Base-by-base conservation (phyloP, 2,329 filamentous ascomycete species). In the Aspergillus proliferans region DNA sequence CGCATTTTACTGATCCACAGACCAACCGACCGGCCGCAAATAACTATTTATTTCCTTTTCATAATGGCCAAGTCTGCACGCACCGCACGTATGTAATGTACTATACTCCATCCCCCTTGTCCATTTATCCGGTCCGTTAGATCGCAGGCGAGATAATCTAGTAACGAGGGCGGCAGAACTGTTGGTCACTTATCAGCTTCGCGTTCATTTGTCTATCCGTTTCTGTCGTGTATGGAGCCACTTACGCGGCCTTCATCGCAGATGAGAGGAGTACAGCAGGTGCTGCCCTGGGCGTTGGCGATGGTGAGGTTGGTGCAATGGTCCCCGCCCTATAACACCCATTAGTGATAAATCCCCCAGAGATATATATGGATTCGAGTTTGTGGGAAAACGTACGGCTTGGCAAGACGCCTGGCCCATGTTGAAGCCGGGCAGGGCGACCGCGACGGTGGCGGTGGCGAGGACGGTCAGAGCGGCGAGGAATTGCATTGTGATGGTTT, bases 191-290 rank as follows among this genome's bases (percentile, higher is more conserved):
- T 9, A 30, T 30, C 26, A 30, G 26, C 10, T 30, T 30, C 26
- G 4, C 4, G 26, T 30, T 12, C 26, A 30, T 30, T 30, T 12
- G 12, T 30, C 4, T 30, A 30, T 30, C 26, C 26, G 26, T 30
- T 30, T 30, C 9, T 12, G 26, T 10, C 24, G 8, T 26, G 7
- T 9, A 26, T 10, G 24, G 24, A 26, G 24, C 24, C 24, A 41
- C 47, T 30, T 43, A 46, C 48, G 14, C n/a, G 18, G 21, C 21
- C 34, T 14, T 42, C 19, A 15, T 33, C 50, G 26, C 52, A 54
- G 36, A 43, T 28, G 14, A 54, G 43, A 19, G 47, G 47, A 43
- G 45, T n/a, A 15, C 52, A 53, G 47, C 52, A 54, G 42, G 24
- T 26, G 22, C 15, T 28, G 22, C 28, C 33, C n/a, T 30, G 26